These are phyloP conservation scores for Rosa lucieae DNA, from an alignment of 306 rosid species.

Conservation along the genomic window DNA sequence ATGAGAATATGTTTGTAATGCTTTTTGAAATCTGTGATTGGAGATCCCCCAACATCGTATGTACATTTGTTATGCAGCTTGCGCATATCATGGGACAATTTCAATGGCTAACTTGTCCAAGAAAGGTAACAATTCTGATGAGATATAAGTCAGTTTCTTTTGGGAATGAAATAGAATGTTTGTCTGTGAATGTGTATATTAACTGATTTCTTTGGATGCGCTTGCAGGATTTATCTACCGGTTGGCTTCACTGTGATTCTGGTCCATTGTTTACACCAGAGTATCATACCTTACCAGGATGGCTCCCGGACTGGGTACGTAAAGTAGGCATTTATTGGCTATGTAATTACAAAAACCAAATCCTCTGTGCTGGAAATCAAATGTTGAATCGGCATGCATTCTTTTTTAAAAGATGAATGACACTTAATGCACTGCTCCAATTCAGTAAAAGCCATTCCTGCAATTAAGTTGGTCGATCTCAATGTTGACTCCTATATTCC, in stretches of 20 bases:
- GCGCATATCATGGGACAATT: constrained; percentile 86
- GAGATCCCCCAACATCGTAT: constrained; percentile 21
- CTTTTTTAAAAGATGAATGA: constrained; percentile 19
- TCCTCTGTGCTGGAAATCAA: neutral
- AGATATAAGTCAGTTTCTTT: constrained; percentile 10
- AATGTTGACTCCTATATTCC: constrained; percentile 19
- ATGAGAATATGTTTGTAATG: neutral
- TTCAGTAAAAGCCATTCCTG: neutral
- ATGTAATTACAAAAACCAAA: neutral
- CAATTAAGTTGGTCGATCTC: constrained; percentile 3
- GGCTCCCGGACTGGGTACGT: constrained; percentile 79
- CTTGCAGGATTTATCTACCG: constrained; percentile 86
- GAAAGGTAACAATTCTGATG: constrained; percentile 66
- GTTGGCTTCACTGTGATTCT: constrained; percentile 96
- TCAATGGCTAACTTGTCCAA: constrained; percentile 92
- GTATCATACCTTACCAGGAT: constrained; percentile 52
- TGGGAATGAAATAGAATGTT: constrained; percentile 16
- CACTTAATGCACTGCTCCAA: constrained; percentile 20
- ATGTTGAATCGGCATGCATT: neutral
- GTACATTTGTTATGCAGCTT: constrained; percentile 64
- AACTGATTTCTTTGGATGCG: constrained; percentile 24
- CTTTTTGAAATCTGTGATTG: constrained; percentile 19
- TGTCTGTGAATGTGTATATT: constrained; percentile 16
- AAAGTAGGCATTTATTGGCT: constrained; percentile 12
- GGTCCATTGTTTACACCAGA: constrained; percentile 90